Evolutionary conservation across 2,329 filamentous ascomycete genomes (phyloP).

Genomic region (Nectriaceae sp.): DNA sequence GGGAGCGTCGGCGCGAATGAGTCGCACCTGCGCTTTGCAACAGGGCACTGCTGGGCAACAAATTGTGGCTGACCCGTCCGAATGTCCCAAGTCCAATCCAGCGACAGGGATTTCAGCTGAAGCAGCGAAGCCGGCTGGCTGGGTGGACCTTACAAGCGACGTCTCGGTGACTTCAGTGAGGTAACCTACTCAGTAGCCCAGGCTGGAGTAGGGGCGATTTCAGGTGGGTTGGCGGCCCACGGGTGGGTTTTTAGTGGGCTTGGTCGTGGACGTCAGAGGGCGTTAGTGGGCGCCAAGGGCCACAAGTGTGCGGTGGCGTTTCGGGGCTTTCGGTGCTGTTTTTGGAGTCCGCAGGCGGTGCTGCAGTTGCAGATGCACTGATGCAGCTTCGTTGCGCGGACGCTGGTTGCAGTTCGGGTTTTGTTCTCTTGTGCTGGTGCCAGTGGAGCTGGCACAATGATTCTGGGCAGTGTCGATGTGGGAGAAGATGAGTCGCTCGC

Average conservation of each 20-base stretch:
- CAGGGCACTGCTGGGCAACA: background rate
- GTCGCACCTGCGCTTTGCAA: background rate
- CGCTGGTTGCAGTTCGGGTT: background rate
- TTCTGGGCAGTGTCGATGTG: background rate
- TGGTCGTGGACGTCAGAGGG: constrained; percentile 3
- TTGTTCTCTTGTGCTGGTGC: background rate
- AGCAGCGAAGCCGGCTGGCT: constrained; percentile 25
- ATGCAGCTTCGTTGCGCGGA: background rate
- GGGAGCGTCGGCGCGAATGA: constrained; percentile 7
- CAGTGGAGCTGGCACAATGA: too few species aligned
- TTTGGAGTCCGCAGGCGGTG: constrained; percentile 6
- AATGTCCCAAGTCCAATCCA: constrained; percentile 20
- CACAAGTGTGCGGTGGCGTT: constrained; percentile 17
- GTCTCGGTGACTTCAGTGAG: constrained; percentile 18
- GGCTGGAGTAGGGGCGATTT: constrained; percentile 17
- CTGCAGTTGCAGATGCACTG: background rate
- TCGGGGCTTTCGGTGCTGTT: constrained; percentile 16
- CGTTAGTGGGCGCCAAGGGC: constrained; percentile 16
- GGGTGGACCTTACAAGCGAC: constrained; percentile 9
- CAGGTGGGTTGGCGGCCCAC: constrained; percentile 4
- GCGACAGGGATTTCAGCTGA: constrained; percentile 16
- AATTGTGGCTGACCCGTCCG: background rate
- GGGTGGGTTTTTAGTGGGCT: background rate
- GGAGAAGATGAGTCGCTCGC: background rate
- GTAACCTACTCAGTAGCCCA: background rate